Percentiles rank a stretch among this genome's conserved stretches.
Evolutionary conservation across 768 basidiomycete species (phyloP).

Genomic region (Boletus rubescentipes): DNA sequence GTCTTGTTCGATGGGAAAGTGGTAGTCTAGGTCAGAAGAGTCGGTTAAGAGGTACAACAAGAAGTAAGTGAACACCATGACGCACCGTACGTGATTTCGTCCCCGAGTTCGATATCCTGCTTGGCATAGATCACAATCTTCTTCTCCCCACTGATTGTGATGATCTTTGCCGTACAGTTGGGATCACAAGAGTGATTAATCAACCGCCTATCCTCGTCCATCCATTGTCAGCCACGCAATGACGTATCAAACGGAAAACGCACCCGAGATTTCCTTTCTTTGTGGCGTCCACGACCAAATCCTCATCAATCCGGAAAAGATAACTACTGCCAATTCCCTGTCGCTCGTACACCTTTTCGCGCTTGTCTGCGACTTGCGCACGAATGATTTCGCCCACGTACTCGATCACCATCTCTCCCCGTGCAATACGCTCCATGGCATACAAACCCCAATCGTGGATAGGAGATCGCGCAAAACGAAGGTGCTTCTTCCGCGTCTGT

Average conservation of each 20-base stretch:
- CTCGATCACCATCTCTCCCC: constrained; percentile 99
- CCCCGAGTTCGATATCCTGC: constrained; percentile 91
- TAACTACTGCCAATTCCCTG: constrained; percentile 98
- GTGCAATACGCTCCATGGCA: constrained; percentile 92
- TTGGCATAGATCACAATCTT: constrained; percentile 99
- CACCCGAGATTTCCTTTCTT: constrained; percentile 99
- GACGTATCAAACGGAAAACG: constrained; percentile 25
- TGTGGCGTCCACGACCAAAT: constrained; percentile 96
- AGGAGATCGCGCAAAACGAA: constrained; percentile 90
- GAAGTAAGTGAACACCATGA: constrained; percentile 1
- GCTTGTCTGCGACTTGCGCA: constrained; percentile 92
- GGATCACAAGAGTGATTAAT: constrained; percentile 99
- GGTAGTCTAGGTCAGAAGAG: constrained; percentile 72
- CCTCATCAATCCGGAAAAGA: constrained; percentile 96
- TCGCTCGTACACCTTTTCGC: constrained; percentile 95
- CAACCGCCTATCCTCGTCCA: constrained; percentile 60
- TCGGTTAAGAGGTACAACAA: neutral
- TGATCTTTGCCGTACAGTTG: constrained; percentile 88
- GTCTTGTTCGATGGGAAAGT: constrained; percentile 98
- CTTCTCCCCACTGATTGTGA: constrained; percentile 88
- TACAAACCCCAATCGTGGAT: constrained; percentile 99
- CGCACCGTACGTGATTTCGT: constrained; percentile 96
- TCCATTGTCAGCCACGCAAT: constrained; percentile 12
- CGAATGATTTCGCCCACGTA: constrained; percentile 98
- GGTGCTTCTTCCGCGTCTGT: constrained; percentile 95